Evolutionary conservation across 73 alveolate species (phyloP).

Genomic region (Paramecium pentaurelia): DNA sequence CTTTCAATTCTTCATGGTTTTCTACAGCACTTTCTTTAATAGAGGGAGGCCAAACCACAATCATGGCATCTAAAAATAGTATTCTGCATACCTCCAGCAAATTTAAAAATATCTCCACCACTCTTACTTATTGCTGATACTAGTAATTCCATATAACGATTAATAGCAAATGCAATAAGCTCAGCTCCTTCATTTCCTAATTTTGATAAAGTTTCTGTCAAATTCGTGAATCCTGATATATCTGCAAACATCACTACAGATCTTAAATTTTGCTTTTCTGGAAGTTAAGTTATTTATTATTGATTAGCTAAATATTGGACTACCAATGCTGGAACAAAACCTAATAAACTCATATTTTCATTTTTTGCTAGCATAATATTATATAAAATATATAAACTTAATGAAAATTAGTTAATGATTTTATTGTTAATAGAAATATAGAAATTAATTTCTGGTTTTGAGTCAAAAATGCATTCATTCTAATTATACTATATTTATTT

Average conservation of each 20-base stretch:
- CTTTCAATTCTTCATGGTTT: slow-evolving; percentile 59
- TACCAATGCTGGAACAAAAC: slow-evolving; percentile 63
- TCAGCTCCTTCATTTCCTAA: slow-evolving; percentile 94
- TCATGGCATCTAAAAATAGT: slow-evolving; percentile 80
- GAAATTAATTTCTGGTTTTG: too few species aligned
- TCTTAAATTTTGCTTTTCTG: slow-evolving; percentile 51
- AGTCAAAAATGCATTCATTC: too few species aligned
- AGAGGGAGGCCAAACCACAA: slow-evolving; percentile 94
- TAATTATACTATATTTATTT: too few species aligned
- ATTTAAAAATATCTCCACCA: slow-evolving; percentile 97
- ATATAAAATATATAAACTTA: too few species aligned
- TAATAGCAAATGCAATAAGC: slow-evolving; percentile 87
- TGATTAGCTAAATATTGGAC: slow-evolving; percentile 6
- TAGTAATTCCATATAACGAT: slow-evolving; percentile 91
- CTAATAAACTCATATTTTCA: slow-evolving; percentile 8
- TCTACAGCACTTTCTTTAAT: slow-evolving; percentile 34
- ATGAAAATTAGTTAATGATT: too few species aligned
- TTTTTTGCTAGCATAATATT: neutral
- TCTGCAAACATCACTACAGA: slow-evolving; percentile 65
- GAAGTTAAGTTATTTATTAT: neutral
- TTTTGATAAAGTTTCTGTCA: slow-evolving; percentile 61
- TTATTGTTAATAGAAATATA: too few species aligned
- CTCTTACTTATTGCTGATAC: slow-evolving; percentile 82
- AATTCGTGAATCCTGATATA: slow-evolving; percentile 56
- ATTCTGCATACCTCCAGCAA: slow-evolving; percentile 74